These are phyloP conservation scores for Xylaria grammica DNA, from an alignment of 495 filamentous ascomycete genomes.

Conservation along the genomic window DNA sequence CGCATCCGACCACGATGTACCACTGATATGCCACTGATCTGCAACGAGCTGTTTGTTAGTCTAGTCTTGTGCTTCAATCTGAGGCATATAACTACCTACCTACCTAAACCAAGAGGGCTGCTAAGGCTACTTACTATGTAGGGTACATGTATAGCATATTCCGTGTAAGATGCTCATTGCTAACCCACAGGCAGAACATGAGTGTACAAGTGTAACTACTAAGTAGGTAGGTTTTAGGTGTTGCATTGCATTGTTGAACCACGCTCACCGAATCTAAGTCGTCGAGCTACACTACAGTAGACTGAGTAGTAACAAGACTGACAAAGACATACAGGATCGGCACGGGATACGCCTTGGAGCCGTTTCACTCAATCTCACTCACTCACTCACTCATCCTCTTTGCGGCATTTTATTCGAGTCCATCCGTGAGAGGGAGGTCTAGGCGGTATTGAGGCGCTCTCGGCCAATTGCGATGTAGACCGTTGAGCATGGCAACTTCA, in stretches of 20 bases:
- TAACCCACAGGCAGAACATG: not conserved
- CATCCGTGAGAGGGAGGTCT: not conserved
- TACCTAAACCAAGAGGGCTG: too few species aligned
- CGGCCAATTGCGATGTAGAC: not conserved
- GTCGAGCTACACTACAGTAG: not conserved
- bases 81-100: conserved; percentile 1
- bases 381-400: not conserved
- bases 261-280: not conserved
- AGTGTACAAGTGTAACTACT: too few species aligned
- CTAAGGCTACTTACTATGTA: too few species aligned
- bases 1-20: not conserved
- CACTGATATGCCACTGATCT: conserved; percentile 14
- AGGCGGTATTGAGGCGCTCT: not conserved
- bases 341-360: not conserved
- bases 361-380: not conserved
- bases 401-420: not conserved
- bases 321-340: not conserved
- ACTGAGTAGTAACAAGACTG: too few species aligned
- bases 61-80: conserved; percentile 3
- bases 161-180: not conserved
- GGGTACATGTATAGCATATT: too few species aligned
- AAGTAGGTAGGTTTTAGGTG: not conserved
- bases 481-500: not conserved
- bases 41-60: not conserved
- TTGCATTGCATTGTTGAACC: conserved; percentile 3